Base-by-base conservation (phyloP, 768 basidiomycete species). In the Chalciporus sphaerocephalus region DNA sequence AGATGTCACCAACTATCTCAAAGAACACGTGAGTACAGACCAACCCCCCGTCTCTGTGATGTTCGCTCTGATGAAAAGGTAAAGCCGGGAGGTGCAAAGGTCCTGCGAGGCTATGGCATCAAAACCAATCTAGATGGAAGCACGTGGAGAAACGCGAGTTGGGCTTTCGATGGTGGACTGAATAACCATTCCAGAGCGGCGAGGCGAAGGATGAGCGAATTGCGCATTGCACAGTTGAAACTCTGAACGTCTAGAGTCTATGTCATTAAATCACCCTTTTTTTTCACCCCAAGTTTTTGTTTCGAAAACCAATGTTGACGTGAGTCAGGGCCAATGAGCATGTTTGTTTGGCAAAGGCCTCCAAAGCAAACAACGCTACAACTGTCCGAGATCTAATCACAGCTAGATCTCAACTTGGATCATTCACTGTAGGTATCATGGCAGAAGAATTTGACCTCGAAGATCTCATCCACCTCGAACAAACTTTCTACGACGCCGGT, bases 401-500 rank as follows among this genome's bases (percentile, higher is more conserved):
- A n/a, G n/a, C n/a, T n/a, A n/a, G n/a, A n/a, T n/a, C n/a, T n/a
- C n/a, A n/a, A n/a, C n/a, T n/a, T n/a, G n/a, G n/a, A n/a, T n/a
- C n/a, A n/a, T n/a, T n/a, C n/a, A n/a, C n/a, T n/a, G n/a, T 20
- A 42, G 18, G 22, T 21, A 37, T 9, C 35, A 60, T 63, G 62
- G 39, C 63, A 24, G 46, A 54, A 9, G 32, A 44, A 6, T 76
- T 81, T 51, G 81, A 84, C 57, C 65, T 85, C 22, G 82, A 85
- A 57, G 69, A 71, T 17, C 71, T 85, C 2, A 74, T 80, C 15
- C 67, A 80, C 55, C 70, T 84, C 21, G 83, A 85, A 67, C 81
- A 83, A 69, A 76, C 74, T 81, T 95, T 94, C 68, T 96, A 86
- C 62, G 76, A 85, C 44, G 60, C 73, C 3, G 95, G 94, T 8